Evolutionary conservation across 495 filamentous ascomycete species (phyloP), one percentile per base, ranked within the genome.

Genomic region (Aspergillus affinis): DNA sequence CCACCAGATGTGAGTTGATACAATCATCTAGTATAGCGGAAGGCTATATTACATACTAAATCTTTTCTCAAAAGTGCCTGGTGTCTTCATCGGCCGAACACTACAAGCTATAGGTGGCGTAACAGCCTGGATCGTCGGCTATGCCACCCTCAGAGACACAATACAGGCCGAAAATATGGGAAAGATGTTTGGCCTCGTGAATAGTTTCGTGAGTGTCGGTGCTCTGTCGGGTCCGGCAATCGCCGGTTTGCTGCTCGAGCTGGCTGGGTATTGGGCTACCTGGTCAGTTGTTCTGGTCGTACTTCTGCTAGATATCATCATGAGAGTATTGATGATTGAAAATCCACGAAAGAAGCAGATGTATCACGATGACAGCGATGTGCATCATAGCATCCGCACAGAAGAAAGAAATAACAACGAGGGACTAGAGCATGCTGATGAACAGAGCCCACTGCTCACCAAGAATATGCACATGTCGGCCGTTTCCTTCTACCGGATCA

Each of bases 301-400:
- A 6, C 53, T 75, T 3, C 8, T 67, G 3, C 49, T 68, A n/a
- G 70, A 75, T 48, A 70, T 70, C 29, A 41, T 66, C 19, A 64
- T 75, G 67, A 68, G 72, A 10, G n/a, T n/a, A 20, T 73, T 23
- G 17, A 73, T 75, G 66, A 55, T 72, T n/a, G 70, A 73, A 58
- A 66, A 65, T 5, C 62, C 48, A 61, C 13, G 53, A 9, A 46
- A 18, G 8, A 19, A 4, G 4, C 2, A 26, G 23, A 26, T n/a
- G n/a, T n/a, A 26, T 2, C 23, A 26, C 4, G 23, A 26, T 26
- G 23, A 2, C 23, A 26, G 2, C n/a, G n/a, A n/a, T 26, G 23
- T 26, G 2, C 23, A 26, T 4, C 23, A 26, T 26, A 32, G 29
- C 29, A 10, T 32, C 29, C 29, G 29, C 23, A 26, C 23, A 26